Conservation (phyloP, 116 monocot genomes). For the Iris pallida region DNA sequence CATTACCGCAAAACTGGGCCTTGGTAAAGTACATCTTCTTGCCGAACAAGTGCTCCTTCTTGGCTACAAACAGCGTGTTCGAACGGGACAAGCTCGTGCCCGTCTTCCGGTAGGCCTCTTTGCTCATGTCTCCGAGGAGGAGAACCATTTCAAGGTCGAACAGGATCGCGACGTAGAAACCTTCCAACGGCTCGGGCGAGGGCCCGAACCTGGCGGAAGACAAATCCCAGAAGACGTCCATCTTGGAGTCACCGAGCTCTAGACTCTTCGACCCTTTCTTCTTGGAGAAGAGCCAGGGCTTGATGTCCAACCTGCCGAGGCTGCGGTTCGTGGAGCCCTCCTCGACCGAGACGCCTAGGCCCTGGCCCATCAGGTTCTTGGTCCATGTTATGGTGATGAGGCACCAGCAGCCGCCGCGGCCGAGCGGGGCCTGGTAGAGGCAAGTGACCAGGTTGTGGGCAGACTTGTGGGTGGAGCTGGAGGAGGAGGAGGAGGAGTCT, state of each 20-base stretch:
- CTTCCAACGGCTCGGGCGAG: slow-evolving; percentile 54
- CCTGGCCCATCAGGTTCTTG: slow-evolving; percentile 72
- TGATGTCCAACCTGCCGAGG: slow-evolving; percentile 63
- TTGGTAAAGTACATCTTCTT: slow-evolving; percentile 57
- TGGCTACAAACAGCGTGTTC: slow-evolving; percentile 39
- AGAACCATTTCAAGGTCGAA: slow-evolving; percentile 54
- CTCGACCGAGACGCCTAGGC: slow-evolving; percentile 46
- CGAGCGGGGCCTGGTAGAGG: slow-evolving; percentile 44
- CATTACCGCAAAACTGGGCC: slow-evolving; percentile 51
- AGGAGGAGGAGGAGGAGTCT: slow-evolving; percentile 48
- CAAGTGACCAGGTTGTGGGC: slow-evolving; percentile 56
- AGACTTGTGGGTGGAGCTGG: slow-evolving; percentile 29
- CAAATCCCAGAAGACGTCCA: slow-evolving; percentile 66
- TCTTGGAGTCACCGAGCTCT: slow-evolving; percentile 26
- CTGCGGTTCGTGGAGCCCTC: slow-evolving; percentile 30
- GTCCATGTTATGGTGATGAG: slow-evolving; percentile 54
- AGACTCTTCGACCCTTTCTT: slow-evolving; percentile 57
- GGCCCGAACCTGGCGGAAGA: slow-evolving; percentile 52
- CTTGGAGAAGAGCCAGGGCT: slow-evolving; percentile 74
- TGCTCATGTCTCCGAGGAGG: slow-evolving; percentile 48
- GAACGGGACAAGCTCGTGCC: slow-evolving; percentile 26
- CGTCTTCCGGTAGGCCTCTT: slow-evolving; percentile 50
- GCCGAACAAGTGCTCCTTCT: slow-evolving; percentile 58
- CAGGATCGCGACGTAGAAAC: slow-evolving; percentile 50
- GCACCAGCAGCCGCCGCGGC: slow-evolving; percentile 19